Percentiles rank a stretch among this genome's conserved stretches.
Evolutionary conservation across 768 basidiomycete genomes (phyloP).

Genomic region (Suillus hirtellus): DNA sequence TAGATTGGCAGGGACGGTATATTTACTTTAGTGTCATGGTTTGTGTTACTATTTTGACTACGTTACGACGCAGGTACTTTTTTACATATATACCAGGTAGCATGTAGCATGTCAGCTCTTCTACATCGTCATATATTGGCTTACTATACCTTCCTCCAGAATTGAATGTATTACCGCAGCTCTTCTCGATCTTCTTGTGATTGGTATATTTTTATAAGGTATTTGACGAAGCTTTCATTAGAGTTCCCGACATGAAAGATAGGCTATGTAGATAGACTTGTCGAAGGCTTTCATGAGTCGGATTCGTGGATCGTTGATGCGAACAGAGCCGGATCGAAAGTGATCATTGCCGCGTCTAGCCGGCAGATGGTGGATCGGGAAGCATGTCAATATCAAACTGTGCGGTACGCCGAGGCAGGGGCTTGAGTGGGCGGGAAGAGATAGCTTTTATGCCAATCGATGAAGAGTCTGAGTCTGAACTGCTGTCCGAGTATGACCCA

Average conservation of each 20-base stretch:
- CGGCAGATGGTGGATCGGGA: background rate
- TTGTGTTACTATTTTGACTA: background rate
- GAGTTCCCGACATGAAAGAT: background rate
- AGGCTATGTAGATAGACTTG: background rate
- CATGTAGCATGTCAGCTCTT: background rate
- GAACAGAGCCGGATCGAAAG: background rate
- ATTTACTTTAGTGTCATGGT: background rate
- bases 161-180: background rate
- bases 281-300: background rate
- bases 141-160: slow-evolving; percentile 2
- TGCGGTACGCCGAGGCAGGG: slow-evolving; percentile 43
- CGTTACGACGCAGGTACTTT: background rate
- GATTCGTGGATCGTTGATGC: background rate
- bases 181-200: background rate
- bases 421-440: slow-evolving; percentile 45
- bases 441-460: slow-evolving; percentile 40
- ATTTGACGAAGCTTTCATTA: background rate
- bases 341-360: background rate
- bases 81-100: slow-evolving; percentile 1
- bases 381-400: slow-evolving; percentile 36
- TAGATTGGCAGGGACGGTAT: slow-evolving; percentile 6
- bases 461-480: slow-evolving; percentile 19
- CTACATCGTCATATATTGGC: background rate
- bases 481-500: slow-evolving; percentile 15
- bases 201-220: background rate